Evolutionary conservation across 2,329 filamentous ascomycete species (phyloP).

Genomic region (Cladosporium sp.): DNA sequence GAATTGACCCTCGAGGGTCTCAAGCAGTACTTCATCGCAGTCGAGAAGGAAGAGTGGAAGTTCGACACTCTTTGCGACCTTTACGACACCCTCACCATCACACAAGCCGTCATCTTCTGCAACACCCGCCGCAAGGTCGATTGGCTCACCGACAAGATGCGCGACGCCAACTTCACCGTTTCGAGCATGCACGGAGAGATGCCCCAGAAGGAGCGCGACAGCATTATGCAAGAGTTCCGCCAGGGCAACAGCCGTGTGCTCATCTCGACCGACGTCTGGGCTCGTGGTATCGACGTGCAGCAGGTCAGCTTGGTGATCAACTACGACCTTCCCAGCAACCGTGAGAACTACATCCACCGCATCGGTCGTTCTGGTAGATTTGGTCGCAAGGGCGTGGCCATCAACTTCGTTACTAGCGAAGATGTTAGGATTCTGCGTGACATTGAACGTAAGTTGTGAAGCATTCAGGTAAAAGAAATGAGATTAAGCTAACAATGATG

Average conservation of each 20-base stretch:
- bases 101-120: slow-evolving; percentile 99
- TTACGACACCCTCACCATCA: slow-evolving; percentile 99
- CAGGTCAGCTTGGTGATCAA: slow-evolving; percentile 99
- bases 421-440: slow-evolving; percentile 99
- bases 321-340: slow-evolving; percentile 98
- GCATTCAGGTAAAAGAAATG: neutral
- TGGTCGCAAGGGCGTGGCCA: slow-evolving; percentile 99
- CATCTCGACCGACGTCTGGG: slow-evolving; percentile 95
- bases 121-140: slow-evolving; percentile 99
- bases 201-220: slow-evolving; percentile 95
- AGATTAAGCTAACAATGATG: slow-evolving; percentile 5
- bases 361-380: slow-evolving; percentile 99
- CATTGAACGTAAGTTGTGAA: slow-evolving; percentile 76
- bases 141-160: slow-evolving; percentile 98
- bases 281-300: slow-evolving; percentile 99
- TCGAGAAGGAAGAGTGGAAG: slow-evolving; percentile 99
- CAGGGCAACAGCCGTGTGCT: slow-evolving; percentile 97
- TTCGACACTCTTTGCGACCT: slow-evolving; percentile 97
- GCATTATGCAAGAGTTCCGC: slow-evolving; percentile 99
- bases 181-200: slow-evolving; percentile 99
- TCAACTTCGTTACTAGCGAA: slow-evolving; percentile 99
- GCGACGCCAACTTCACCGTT: slow-evolving; percentile 96
- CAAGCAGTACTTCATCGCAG: slow-evolving; percentile 99
- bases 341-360: slow-evolving; percentile 99
- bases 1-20: slow-evolving; percentile 99